Base-by-base conservation (phyloP, 805 yeast species). In the Starmerella stellata region DNA sequence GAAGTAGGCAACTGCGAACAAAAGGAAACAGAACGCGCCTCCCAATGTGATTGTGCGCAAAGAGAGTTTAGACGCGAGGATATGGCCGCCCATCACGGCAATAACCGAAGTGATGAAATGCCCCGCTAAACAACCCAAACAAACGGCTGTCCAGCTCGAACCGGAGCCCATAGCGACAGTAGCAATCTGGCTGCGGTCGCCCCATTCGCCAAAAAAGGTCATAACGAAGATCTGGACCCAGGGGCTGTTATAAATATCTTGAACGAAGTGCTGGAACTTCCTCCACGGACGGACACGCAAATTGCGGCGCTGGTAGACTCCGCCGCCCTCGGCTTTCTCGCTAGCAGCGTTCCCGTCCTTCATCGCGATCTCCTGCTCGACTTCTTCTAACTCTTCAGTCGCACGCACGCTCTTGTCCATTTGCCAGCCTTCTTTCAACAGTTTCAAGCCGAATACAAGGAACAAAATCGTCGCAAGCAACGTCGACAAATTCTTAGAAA, bases 111-210 rank as follows among this genome's bases (percentile, higher is more conserved):
- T 90, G 8, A 78, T 35, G 8, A 77, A 74, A 59, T 90, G 99
- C 25, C 98, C 99, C 32, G 77, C 57, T 29, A 82, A 72, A 17
- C 93, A 93, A 44, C 99, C 98, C 35, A 75, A 49, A 35, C 87
- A 81, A 30, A 85, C 93, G 48, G 67, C 66, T 85, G 90, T 75
- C 61, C 82, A 90, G 57, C 83, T 78, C 33, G 82, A 75, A 30
- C 95, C 95, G 1, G 98, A 94, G 38, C 96, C 95, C 92, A 90
- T 78, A 30, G 96, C 96, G 52, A 90, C 83, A 25, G 95, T 90
- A 33, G 95, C 94, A 40, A 90, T 82, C 62, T 90, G 99, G 11
- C 95, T 83, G 52, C 98, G 74, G 59, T 90, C 99, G 37, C 99
- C 99, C 93, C 96, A 83, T 62, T 90, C 99, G 44, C 95, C 98